These are phyloP conservation scores for Claviceps sp. DNA, from an alignment of 2,329 filamentous ascomycete species.

Conservation along the genomic window DNA sequence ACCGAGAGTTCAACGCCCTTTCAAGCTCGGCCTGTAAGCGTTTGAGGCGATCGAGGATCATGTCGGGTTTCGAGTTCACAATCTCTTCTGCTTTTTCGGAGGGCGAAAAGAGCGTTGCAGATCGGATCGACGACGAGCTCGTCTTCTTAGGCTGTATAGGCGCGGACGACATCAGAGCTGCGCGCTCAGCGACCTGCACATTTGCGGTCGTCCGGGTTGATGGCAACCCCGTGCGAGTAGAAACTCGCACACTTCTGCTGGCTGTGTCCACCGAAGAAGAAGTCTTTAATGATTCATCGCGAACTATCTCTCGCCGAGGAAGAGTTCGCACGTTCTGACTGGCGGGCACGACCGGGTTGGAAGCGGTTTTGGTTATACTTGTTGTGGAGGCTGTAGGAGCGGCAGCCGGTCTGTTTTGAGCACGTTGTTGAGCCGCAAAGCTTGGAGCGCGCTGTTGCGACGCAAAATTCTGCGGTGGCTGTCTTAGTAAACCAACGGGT, in stretches of 20 bases:
- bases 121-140: slow-evolving; percentile 19
- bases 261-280: slow-evolving; percentile 10
- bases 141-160: slow-evolving; percentile 14
- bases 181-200: slow-evolving; percentile 17
- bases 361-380: slow-evolving; percentile 14
- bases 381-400: slow-evolving; percentile 12
- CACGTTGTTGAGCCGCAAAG: slow-evolving; percentile 52
- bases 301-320: slow-evolving; percentile 15
- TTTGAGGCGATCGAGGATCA: slow-evolving; percentile 40
- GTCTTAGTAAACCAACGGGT: slow-evolving; percentile 32
- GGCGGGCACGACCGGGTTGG: slow-evolving; percentile 12
- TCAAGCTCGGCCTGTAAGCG: slow-evolving; percentile 48
- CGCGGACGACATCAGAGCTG: slow-evolving; percentile 15
- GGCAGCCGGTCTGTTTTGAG: slow-evolving; percentile 34
- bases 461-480: slow-evolving; percentile 50
- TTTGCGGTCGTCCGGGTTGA: slow-evolving; percentile 14
- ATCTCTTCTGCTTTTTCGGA: slow-evolving; percentile 37
- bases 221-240: slow-evolving; percentile 16
- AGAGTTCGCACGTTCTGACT: slow-evolving; percentile 19
- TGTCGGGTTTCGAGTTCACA: slow-evolving; percentile 41
- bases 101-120: slow-evolving; percentile 41
- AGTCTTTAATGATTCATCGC: slow-evolving; percentile 14
- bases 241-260: slow-evolving; percentile 16
- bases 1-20: slow-evolving; percentile 47
- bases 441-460: slow-evolving; percentile 31